A percentile compares a stretch with the other conserved stretches of the same genome.
phyloP scores from a whole-genome alignment of 2,329 filamentous ascomycete species.

The Apiospora hydei region DNA sequence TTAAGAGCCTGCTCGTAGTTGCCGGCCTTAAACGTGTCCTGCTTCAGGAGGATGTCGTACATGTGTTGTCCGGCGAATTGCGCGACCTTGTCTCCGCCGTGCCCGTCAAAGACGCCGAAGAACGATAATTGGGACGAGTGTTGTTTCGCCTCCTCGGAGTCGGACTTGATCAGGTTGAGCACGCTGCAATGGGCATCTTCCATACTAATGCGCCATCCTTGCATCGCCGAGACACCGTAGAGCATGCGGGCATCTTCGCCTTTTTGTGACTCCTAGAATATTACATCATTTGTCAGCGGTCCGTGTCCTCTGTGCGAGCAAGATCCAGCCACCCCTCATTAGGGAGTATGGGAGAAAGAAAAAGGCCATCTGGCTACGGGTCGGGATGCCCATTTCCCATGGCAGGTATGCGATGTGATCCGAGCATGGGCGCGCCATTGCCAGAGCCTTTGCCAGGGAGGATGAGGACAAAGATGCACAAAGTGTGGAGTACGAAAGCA shows the following conservation, averaged over 20 bases:
- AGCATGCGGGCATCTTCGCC: slow-evolving; percentile 92
- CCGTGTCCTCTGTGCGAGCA: not conserved
- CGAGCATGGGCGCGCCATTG: not conserved
- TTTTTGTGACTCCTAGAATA: slow-evolving; percentile 77
- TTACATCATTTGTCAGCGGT: slow-evolving; percentile 24
- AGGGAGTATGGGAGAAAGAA: not conserved
- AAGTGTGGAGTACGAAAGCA: slow-evolving; percentile 9
- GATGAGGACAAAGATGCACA: not conserved
- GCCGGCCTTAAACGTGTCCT: slow-evolving; percentile 89
- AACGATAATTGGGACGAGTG: slow-evolving; percentile 83
- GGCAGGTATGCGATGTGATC: not conserved
- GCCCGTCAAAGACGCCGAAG: slow-evolving; percentile 97
- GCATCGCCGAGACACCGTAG: slow-evolving; percentile 97
- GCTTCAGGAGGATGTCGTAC: slow-evolving; percentile 92
- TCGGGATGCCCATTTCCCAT: not conserved
- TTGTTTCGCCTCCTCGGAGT: slow-evolving; percentile 62
- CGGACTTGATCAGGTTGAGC: slow-evolving; percentile 78
- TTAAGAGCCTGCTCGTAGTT: slow-evolving; percentile 96
- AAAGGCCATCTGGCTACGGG: not conserved
- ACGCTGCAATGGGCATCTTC: slow-evolving; percentile 93
- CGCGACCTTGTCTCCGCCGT: slow-evolving; percentile 96
- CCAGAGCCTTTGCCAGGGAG: not conserved
- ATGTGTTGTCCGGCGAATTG: slow-evolving; percentile 91
- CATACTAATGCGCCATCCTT: slow-evolving; percentile 99
- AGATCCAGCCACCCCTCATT: not conserved